Evolutionary conservation across 345 rosid species (phyloP).

Genomic region (Brassica incana): DNA sequence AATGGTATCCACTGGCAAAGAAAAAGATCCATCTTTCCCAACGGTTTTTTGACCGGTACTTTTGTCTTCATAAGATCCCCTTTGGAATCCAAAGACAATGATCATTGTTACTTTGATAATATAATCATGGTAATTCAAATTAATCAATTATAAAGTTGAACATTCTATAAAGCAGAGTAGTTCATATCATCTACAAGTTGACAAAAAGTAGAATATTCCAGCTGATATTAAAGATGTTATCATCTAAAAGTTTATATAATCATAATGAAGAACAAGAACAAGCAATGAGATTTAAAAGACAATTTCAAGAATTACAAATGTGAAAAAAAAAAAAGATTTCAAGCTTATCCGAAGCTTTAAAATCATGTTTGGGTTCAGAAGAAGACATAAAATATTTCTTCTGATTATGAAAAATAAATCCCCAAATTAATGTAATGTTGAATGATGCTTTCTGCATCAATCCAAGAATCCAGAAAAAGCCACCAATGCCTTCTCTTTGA

Average conservation of each 20-base stretch:
- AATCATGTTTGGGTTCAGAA: conserved; percentile 31
- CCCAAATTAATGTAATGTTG: conserved; percentile 34
- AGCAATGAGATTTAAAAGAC: conserved; percentile 20
- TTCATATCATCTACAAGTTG: background rate
- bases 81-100: conserved; percentile 43
- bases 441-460: conserved; percentile 37
- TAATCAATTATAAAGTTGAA: background rate
- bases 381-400: conserved; percentile 44
- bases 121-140: conserved; percentile 20
- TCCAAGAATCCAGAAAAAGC: conserved; percentile 34
- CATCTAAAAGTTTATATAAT: background rate
- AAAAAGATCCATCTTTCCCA: conserved; percentile 28
- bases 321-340: conserved; percentile 2
- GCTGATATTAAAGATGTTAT: background rate
- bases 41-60: conserved; percentile 43
- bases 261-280: conserved; percentile 8
- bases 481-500: conserved; percentile 31
- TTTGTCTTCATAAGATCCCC: conserved; percentile 41
- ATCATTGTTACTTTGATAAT: conserved; percentile 27
- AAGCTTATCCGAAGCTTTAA: conserved; percentile 43
- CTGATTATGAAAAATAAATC: conserved; percentile 29
- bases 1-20: conserved; percentile 8
- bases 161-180: background rate
- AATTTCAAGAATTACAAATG: conserved; percentile 34
- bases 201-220: background rate